Evolutionary conservation across 2,329 filamentous ascomycete species (phyloP), one percentile per base, ranked within the genome.

Genomic region (Arthrobotrys pseudoclavata): DNA sequence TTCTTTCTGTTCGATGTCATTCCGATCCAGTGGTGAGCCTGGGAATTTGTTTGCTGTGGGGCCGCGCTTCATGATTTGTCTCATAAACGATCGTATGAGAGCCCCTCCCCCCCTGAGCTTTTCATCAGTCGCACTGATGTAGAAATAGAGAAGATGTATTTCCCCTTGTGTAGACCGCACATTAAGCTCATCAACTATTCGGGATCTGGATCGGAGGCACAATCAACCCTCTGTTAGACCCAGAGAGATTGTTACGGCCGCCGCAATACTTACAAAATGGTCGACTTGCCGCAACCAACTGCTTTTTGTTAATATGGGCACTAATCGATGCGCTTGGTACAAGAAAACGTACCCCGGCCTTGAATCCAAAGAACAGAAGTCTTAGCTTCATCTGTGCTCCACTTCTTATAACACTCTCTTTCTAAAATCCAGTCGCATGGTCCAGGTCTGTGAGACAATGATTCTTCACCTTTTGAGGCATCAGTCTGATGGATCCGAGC

Each of bases 291-390:
- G 3, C 26, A 29, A 29, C 26, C 26, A 29, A 29, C 26, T 29
- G 7, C 7, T 4, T 29, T 4, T 29, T 29, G 26, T 29, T 29
- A 29, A 29, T 7, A 29, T 29, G 7, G 3, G 26, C 26, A 29
- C 7, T 4, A 29, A 29, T 29, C 3, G 7, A 29, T 29, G 7
- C 26, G 26, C 3, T 4, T 29, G 26, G 26, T n/a, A n/a, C 3
- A 24, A n/a, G 26, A 7, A 9, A 6, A 52, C 47, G 12, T 20
- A 52, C 47, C 47, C 12, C 3, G 47, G 47, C 47, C 47, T 24
- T 52, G 47, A 24, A 52, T 52, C 47, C 47, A 52, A 52, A 52
- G 47, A 52, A 52, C 47, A 52, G 47, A 52, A 52, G 47, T 52
- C n/a, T 24, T 52, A 20, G 47, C 47, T 3, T 52, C 47, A 52